Base-by-base conservation (phyloP, 768 basidiomycete species). In the Saitozyma podzolica region DNA sequence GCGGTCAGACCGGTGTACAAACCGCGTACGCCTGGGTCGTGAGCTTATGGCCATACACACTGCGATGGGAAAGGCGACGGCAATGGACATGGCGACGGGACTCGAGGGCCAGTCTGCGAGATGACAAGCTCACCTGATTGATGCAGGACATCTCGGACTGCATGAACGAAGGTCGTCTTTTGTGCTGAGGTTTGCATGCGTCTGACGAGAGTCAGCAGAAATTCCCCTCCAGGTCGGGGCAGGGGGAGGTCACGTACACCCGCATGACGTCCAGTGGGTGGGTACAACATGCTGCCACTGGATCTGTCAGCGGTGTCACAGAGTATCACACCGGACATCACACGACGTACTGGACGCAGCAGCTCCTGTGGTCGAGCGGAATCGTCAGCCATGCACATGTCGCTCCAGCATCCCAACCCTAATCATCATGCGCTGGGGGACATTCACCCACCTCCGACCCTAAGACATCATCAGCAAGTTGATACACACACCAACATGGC, bases 1-100 rank as follows among this genome's bases (percentile, higher is more conserved):
- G 76, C 78, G 14, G 74, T 69, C 17, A 77, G 63, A 52, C 78
- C 78, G 40, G 74, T 74, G 61, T 76, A 79, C 48, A 76, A 62
- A 0, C 78, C 78, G 52, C 73, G 61, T 10, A 77, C 59, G 56
- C 78, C 78, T 74, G 56, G 11, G 9, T 16, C 6, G 43, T 58
- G 20, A 63, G 54, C 40, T 59, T 29, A 29, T 5, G 5, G 5
- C 29, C 29, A 29, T 29, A 29, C 29, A 5, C 29, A 29, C 2
- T 47, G 42, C n/a, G 2, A 29, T 51, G 29, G 29, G 2, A 5
- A 29, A 2, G 6, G 16, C 5, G 13, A 29, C 29, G 29, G 29
- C 29, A 29, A 29, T 29, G 29, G 29, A 29, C 29, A 29, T 29
- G 29, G 29, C 54, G 41, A 56, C 2, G 29, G 51, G 13, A 53